These are phyloP conservation scores for Solanum megistacrolobum DNA, from an alignment of 257 asterid species.

Conservation along the genomic window DNA sequence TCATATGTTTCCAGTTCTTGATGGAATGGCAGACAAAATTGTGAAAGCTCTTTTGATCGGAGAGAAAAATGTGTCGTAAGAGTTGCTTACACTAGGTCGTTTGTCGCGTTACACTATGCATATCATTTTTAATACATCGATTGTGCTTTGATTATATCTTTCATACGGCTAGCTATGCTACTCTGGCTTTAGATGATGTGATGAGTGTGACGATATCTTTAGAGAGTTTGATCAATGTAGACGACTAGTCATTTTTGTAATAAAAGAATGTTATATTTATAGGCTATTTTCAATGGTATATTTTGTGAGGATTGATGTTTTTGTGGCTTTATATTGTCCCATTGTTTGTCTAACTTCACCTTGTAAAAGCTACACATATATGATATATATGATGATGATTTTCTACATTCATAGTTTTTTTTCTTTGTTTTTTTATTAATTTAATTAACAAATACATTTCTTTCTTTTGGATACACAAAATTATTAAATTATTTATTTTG, in stretches of 20 bases:
- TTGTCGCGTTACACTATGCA: neutral
- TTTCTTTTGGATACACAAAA: too few relatives aligned
- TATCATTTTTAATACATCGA: neutral
- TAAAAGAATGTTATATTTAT: neutral
- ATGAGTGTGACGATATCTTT: neutral
- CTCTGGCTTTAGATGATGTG: neutral
- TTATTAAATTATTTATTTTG: too few relatives aligned
- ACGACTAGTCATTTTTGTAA: neutral
- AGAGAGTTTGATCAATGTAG: neutral
- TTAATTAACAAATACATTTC: too few relatives aligned
- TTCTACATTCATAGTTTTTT: too few relatives aligned
- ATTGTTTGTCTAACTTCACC: neutral
- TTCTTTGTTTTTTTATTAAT: too few relatives aligned
- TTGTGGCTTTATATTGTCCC: neutral
- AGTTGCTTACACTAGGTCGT: neutral
- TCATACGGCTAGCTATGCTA: neutral
- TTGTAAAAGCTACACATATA: neutral
- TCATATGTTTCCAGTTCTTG: slow-evolving; percentile 51
- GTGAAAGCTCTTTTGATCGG: slow-evolving; percentile 43
- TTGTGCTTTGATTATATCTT: neutral
- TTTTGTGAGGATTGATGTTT: neutral
- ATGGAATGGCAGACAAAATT: slow-evolving; percentile 50
- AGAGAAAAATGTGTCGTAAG: slow-evolving; percentile 2
- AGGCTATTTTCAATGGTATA: neutral
- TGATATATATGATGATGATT: too few relatives aligned